Conservation (phyloP, 1,284 basidiomycete species). For the Sanghuangporus sanghuang region DNA sequence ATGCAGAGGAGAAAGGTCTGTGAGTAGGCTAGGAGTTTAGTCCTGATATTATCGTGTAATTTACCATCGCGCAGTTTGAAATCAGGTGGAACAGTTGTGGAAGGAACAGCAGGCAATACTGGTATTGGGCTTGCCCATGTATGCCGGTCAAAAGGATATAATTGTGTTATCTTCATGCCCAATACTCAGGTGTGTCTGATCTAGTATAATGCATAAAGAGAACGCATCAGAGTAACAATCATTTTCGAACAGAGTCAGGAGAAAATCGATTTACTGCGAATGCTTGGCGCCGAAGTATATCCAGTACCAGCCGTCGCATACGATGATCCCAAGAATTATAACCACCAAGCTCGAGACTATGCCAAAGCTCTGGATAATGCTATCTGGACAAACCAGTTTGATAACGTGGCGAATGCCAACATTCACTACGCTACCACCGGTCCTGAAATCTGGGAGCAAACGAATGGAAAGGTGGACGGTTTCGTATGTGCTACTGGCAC, state of each 20-base stretch:
- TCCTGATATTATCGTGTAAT: conserved; percentile 2
- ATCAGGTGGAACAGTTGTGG: conserved; percentile 93
- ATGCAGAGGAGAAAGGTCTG: conserved; percentile 86
- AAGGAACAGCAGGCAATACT: conserved; percentile 99
- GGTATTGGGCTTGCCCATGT: conserved; percentile 96
- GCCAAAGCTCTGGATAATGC: conserved; percentile 84
- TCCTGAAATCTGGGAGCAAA: conserved; percentile 97
- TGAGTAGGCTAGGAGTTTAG: conserved; percentile 31
- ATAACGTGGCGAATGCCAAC: conserved; percentile 87
- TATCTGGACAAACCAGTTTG: conserved; percentile 99
- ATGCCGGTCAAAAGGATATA: conserved; percentile 90
- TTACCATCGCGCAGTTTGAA: conserved; percentile 52
- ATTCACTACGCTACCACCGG: conserved; percentile 91
- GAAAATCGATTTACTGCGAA: conserved; percentile 94
- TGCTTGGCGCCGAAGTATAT: conserved; percentile 62
- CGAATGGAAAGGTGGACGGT: conserved; percentile 73
- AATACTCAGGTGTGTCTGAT: conserved; percentile 69
- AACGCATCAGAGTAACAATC: not conserved
- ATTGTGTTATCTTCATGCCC: conserved; percentile 99
- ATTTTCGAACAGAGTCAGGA: conserved; percentile 71
- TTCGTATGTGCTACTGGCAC: conserved; percentile 96
- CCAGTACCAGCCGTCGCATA: conserved; percentile 42
- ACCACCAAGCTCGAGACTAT: conserved; percentile 93
- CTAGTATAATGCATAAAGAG: not conserved
- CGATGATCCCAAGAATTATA: conserved; percentile 96